These are phyloP conservation scores for Tylopilus cervinicoccineus DNA, from an alignment of 768 basidiomycete genomes.

Conservation along the genomic window DNA sequence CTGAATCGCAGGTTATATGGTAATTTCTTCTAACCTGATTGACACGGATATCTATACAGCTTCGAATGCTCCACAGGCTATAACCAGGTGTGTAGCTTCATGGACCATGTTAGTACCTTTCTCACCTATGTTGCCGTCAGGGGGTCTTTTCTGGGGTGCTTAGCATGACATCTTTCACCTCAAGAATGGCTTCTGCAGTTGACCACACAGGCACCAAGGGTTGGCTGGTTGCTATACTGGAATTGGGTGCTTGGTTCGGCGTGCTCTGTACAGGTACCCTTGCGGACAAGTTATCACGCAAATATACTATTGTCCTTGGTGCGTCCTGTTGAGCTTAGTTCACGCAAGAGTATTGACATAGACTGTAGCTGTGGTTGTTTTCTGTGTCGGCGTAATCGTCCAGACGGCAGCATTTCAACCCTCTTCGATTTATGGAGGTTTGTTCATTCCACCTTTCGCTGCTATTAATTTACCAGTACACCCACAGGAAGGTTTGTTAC, in stretches of 20 bases:
- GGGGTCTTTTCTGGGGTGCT: constrained; percentile 79
- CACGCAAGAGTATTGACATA: constrained; percentile 7
- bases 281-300: constrained; percentile 65
- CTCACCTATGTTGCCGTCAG: constrained; percentile 26
- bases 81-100: constrained; percentile 46
- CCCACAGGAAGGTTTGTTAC: constrained; percentile 61
- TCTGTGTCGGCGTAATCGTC: constrained; percentile 70
- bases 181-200: constrained; percentile 49
- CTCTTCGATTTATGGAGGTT: constrained; percentile 63
- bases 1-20: background rate
- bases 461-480: background rate
- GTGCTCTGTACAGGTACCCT: constrained; percentile 23
- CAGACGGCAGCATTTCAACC: constrained; percentile 58
- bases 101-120: background rate
- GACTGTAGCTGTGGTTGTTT: constrained; percentile 49
- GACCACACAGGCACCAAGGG: constrained; percentile 56
- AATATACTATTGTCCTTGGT: constrained; percentile 36
- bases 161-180: constrained; percentile 49
- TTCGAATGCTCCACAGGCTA: constrained; percentile 18
- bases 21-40: background rate
- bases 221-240: constrained; percentile 50
- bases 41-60: background rate
- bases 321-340: constrained; percentile 4
- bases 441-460: background rate
- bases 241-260: background rate